phyloP scores from a whole-genome alignment of 495 filamentous ascomycete genomes.

The Penicillium canariense region DNA sequence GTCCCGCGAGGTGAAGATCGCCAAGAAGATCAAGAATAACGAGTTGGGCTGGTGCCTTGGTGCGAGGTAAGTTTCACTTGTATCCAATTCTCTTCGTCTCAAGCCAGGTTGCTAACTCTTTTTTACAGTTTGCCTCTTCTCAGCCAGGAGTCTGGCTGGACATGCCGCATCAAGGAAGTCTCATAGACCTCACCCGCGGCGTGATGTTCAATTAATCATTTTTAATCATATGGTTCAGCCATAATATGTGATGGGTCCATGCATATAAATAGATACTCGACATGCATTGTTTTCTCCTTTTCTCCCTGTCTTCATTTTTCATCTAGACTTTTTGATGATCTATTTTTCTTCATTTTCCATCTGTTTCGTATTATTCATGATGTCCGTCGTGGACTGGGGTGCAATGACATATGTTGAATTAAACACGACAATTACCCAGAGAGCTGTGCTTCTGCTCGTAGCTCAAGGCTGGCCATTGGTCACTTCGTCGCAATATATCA shows the following conservation, averaged over 20 bases:
- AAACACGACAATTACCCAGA: too few relatives aligned
- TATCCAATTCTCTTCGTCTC: not conserved
- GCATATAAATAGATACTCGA: conserved; percentile 32
- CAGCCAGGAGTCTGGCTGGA: conserved; percentile 71
- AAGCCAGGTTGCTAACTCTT: conserved; percentile 33
- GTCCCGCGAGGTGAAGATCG: conserved; percentile 91
- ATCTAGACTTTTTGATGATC: conserved; percentile 18
- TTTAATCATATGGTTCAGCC: conserved; percentile 26
- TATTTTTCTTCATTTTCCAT: conserved; percentile 11
- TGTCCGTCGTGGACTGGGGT: not conserved
- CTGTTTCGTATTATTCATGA: not conserved
- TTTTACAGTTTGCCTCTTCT: conserved; percentile 66
- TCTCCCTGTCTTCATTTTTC: conserved; percentile 12
- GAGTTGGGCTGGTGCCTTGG: conserved; percentile 98
- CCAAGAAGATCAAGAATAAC: conserved; percentile 97
- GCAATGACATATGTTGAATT: not conserved
- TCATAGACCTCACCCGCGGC: conserved; percentile 32
- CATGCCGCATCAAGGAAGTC: conserved; percentile 67
- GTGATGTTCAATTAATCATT: conserved; percentile 23
- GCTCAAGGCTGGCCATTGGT: too few relatives aligned
- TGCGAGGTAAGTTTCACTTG: conserved; percentile 64
- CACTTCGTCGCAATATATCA: too few relatives aligned
- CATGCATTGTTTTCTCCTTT: conserved; percentile 12
- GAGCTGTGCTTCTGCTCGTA: too few relatives aligned
- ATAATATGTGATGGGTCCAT: conserved; percentile 31